phyloP scores from a whole-genome alignment of 768 basidiomycete genomes.

The Agaricus subrufescens region DNA sequence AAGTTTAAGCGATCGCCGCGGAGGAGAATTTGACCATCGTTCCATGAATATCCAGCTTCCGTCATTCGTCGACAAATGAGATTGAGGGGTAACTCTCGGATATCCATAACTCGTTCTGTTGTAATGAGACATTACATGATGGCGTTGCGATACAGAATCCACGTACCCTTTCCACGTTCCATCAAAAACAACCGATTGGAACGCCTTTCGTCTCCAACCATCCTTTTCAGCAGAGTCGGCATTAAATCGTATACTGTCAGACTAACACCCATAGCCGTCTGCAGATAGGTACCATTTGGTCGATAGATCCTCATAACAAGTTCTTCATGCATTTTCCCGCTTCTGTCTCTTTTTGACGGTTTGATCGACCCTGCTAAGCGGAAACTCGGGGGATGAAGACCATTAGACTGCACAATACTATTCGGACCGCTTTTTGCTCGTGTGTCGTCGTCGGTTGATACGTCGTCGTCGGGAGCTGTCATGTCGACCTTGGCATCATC shows the following conservation, averaged over 20 bases:
- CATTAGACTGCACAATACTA: background rate
- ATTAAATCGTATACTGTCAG: conserved; percentile 70
- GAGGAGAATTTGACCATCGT: conserved; percentile 75
- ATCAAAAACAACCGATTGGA: conserved; percentile 65
- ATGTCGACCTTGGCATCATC: conserved; percentile 28
- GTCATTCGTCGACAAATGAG: conserved; percentile 81
- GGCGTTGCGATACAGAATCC: background rate
- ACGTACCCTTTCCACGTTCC: conserved; percentile 69
- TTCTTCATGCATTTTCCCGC: background rate
- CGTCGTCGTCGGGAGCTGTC: conserved; percentile 26
- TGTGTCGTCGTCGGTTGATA: conserved; percentile 27
- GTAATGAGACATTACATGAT: background rate
- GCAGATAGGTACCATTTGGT: conserved; percentile 66
- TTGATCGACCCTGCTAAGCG: background rate
- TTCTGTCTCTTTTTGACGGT: conserved; percentile 4
- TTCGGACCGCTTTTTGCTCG: background rate
- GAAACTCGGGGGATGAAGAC: background rate
- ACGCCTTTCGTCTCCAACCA: conserved; percentile 42
- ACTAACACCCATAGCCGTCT: conserved; percentile 55
- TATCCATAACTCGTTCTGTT: conserved; percentile 77
- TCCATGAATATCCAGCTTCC: conserved; percentile 83
- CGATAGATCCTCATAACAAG: conserved; percentile 77
- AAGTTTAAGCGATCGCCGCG: conserved; percentile 78
- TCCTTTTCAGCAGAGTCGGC: conserved; percentile 53
- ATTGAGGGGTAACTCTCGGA: conserved; percentile 77